Evolutionary conservation across 257 asterid genomes (phyloP).

Genomic region (Voacanga thouarsii): DNA sequence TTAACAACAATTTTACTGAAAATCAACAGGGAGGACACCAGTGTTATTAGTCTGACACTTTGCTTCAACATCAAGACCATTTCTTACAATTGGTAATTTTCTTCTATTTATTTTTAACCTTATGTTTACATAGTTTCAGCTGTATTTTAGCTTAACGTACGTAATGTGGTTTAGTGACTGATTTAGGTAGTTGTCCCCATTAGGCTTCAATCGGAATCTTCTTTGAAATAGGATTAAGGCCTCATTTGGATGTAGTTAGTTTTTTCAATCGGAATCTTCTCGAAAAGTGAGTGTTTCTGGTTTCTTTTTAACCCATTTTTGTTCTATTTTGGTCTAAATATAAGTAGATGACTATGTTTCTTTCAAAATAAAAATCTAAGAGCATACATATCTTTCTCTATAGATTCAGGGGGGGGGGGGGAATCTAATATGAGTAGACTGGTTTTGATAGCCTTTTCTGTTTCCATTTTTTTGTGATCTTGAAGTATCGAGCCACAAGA

Average conservation of each 20-base stretch:
- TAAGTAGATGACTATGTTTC: too few species aligned
- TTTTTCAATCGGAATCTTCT: neutral
- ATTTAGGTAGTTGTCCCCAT: neutral
- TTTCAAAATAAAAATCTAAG: too few species aligned
- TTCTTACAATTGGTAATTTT: slow-evolving; percentile 57
- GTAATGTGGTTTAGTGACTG: neutral
- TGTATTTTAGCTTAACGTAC: neutral
- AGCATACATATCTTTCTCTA: too few species aligned
- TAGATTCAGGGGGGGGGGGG: too few species aligned
- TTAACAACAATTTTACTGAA: slow-evolving; percentile 89
- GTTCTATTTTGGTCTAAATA: too few species aligned
- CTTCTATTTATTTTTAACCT: neutral
- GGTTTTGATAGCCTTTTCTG: neutral
- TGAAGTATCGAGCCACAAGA: neutral
- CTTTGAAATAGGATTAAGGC: neutral
- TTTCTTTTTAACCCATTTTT: neutral
- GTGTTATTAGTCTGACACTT: slow-evolving; percentile 86
- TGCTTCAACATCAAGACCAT: slow-evolving; percentile 95
- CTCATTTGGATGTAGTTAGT: neutral
- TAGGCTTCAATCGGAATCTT: too few species aligned
- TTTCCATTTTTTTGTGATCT: neutral
- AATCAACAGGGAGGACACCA: slow-evolving; percentile 93
- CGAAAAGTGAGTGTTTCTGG: neutral
- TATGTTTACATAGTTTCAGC: neutral
- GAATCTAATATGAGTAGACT: neutral